phyloP scores from a whole-genome alignment of 2,329 filamentous ascomycete genomes.

The Apiospora kogelbergensis region DNA sequence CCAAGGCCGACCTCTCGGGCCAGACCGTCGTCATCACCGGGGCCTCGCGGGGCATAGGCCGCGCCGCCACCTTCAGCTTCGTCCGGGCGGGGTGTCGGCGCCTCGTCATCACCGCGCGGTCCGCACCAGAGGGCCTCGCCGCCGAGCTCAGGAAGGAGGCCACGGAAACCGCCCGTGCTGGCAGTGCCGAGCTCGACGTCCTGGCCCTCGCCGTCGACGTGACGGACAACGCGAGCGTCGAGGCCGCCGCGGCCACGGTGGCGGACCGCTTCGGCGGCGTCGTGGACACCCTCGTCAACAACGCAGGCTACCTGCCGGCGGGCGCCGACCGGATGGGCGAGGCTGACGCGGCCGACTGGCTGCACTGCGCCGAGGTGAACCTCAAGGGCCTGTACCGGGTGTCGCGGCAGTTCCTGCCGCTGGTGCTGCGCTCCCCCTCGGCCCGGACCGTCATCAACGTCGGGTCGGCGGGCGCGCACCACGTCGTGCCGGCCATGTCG shows the following conservation, averaged over 20 bases:
- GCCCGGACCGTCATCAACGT: conserved; percentile 43
- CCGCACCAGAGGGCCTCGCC: conserved; percentile 22
- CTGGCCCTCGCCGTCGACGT: conserved; percentile 34
- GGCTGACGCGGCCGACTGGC: conserved; percentile 33
- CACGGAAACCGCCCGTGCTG: too few species aligned
- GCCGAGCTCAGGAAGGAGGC: conserved; percentile 22
- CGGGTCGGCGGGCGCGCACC: conserved; percentile 38
- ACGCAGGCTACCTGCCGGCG: conserved; percentile 38
- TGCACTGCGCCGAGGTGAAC: conserved; percentile 47
- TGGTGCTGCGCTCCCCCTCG: conserved; percentile 28
- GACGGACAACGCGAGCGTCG: conserved; percentile 30
- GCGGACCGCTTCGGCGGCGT: conserved; percentile 23
- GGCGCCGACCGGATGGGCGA: conserved; percentile 13
- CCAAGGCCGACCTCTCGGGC: conserved; percentile 28
- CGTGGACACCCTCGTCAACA: conserved; percentile 40
- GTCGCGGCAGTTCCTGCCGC: conserved; percentile 43
- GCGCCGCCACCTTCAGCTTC: conserved; percentile 30
- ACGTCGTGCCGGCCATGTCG: conserved; percentile 29
- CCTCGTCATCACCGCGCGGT: conserved; percentile 33
- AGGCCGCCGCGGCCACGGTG: conserved; percentile 23
- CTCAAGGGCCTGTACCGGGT: conserved; percentile 46
- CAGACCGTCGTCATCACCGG: conserved; percentile 37
- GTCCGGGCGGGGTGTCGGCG: conserved; percentile 36
- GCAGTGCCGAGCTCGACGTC: conserved; percentile 25
- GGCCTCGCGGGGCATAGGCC: conserved; percentile 35